Percentiles rank a stretch among this genome's conserved stretches.
phyloP scores from a whole-genome alignment of 257 asterid species.

The Ocimum tenuiflorum region DNA sequence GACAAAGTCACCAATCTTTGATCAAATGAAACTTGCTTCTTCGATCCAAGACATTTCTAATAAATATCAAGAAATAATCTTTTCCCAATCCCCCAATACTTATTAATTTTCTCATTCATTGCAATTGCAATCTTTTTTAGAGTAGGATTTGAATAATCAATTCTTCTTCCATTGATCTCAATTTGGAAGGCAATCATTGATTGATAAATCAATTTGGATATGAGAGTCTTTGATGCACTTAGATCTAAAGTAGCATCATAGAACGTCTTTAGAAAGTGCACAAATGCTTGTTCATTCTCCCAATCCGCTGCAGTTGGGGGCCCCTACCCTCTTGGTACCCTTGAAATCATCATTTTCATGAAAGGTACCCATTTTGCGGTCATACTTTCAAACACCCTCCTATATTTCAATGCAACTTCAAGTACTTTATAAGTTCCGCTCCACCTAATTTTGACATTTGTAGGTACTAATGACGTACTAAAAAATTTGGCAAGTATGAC shows the following conservation, averaged over 20 bases:
- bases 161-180: not conserved
- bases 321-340: not conserved
- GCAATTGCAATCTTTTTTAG: not conserved
- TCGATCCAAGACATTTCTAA: not conserved
- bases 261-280: not conserved
- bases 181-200: not conserved
- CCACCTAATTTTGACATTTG: too few species aligned
- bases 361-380: too few species aligned
- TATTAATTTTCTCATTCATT: not conserved
- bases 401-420: too few species aligned
- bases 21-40: not conserved
- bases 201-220: not conserved
- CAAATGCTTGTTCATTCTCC: not conserved
- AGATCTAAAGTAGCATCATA: not conserved
- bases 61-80: not conserved
- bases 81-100: not conserved
- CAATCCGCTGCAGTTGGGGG: not conserved
- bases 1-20: not conserved
- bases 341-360: not conserved
- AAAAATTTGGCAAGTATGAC: too few species aligned
- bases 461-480: too few species aligned
- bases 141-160: not conserved
- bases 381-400: too few species aligned
- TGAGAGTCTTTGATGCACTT: not conserved
- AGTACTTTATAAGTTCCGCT: too few species aligned